phyloP scores from a whole-genome alignment of 1,139 yeast species.

The Pichia sp. region DNA sequence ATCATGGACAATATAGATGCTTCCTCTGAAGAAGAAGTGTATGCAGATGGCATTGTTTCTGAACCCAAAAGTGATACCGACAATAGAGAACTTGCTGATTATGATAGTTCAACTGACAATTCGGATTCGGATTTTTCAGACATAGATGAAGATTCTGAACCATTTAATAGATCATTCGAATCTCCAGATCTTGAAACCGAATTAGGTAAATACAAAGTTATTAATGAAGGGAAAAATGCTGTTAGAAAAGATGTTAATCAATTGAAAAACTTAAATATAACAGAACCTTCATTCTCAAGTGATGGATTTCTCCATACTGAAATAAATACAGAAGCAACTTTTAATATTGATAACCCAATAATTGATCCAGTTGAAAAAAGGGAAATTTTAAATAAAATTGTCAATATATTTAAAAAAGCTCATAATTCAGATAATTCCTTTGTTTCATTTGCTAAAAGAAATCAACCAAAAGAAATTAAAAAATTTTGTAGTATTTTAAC shows the following conservation, averaged over 20 bases:
- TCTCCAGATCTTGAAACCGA: not conserved
- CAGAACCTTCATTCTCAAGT: too few species aligned
- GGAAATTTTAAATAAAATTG: not conserved
- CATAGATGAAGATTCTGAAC: too few species aligned
- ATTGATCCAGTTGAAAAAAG: too few species aligned
- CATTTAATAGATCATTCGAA: too few species aligned
- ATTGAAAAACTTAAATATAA: too few species aligned
- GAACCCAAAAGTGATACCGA: too few species aligned
- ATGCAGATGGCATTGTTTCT: not conserved
- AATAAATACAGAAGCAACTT: not conserved
- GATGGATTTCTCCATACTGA: not conserved
- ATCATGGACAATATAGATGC: too few species aligned
- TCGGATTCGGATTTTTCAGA: too few species aligned
- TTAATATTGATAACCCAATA: not conserved
- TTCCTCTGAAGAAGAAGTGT: slow-evolving; percentile 5
- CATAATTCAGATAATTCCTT: not conserved
- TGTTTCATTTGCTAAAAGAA: not conserved
- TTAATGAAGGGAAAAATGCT: too few species aligned
- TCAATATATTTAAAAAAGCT: not conserved
- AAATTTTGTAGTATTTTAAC: slow-evolving; percentile 29
- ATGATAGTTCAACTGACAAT: too few species aligned
- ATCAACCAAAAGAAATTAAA: slow-evolving; percentile 1
- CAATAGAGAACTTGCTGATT: too few species aligned
- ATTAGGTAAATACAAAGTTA: not conserved
- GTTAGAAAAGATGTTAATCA: too few species aligned